Evolutionary conservation across 345 rosid genomes (phyloP), one percentile per base, ranked within the genome.

Genomic region (Eutrema heterophyllum): DNA sequence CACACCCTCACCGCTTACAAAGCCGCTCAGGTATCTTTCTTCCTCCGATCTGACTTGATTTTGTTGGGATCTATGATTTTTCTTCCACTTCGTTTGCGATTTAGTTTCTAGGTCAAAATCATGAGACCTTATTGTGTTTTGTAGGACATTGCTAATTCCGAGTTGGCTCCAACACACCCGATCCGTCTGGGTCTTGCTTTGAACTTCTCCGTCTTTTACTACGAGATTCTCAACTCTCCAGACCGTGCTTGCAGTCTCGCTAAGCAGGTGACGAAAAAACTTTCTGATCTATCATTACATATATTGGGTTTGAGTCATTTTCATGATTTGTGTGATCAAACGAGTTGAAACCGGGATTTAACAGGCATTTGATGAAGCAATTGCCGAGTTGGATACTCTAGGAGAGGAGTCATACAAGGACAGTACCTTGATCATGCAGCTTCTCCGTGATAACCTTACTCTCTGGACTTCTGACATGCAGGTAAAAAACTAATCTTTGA

Each of bases 331-430:
- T 48, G 14, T 41, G 12, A 64, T 18, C 51, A 26, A 26, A 66
- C 24, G 35, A 50, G 27, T 8, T 48, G 11, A 29, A 21, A n/a
- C 21, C 54, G 21, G 3, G 18, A 10, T 43, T 4, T 41, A 49
- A 39, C 65, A 93, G 93, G 97, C 97, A 27, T 93, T 93, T 73
- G 98, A 93, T 52, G 98, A 93, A 69, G 97, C 98, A 8, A 93
- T 93, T 75, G 98, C 97, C 10, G 96, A 90, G 83, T 84, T 93
- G 81, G 98, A 93, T 76, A 90, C 98, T 16, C 82, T 93, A 1
- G 98, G 98, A 4, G 98, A 93, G 75, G 98, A 93, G 65, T 93
- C 98, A 13, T 93, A 93, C 87, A 93, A 90, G 86, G 98, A 93
- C 54, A 92, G 91, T 85, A 90, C 96, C 50, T 82, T 92, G 87